Evolutionary conservation across 2,329 filamentous ascomycete species (phyloP).

Genomic region (Phaeophleospora eucalypticola): DNA sequence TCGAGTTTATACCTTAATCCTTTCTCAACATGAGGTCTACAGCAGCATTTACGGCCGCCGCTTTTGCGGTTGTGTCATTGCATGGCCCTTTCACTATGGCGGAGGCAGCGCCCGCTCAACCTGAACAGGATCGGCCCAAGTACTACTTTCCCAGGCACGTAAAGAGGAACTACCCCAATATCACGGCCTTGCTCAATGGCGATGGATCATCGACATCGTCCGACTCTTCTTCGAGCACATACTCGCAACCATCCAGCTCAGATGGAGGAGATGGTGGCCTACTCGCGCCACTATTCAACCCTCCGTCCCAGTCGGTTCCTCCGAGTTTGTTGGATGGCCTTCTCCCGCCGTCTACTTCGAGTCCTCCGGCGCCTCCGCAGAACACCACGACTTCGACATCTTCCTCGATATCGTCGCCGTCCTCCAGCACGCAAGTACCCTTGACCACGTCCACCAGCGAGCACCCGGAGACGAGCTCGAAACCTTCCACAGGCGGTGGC

Average conservation of each 20-base stretch:
- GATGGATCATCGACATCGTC: constrained; percentile 4
- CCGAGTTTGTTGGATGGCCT: constrained; percentile 4
- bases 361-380: background rate
- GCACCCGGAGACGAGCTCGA: background rate
- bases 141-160: constrained; percentile 48
- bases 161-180: constrained; percentile 40
- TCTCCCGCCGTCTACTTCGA: constrained; percentile 3
- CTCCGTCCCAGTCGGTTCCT: constrained; percentile 1
- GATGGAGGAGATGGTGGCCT: background rate
- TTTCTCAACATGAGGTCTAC: constrained; percentile 39
- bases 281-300: constrained; percentile 1
- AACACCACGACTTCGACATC: background rate
- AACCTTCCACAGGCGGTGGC: background rate
- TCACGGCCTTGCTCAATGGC: constrained; percentile 23
- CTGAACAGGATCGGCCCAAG: constrained; percentile 35
- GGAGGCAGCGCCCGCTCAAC: constrained; percentile 46
- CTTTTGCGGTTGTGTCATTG: constrained; percentile 43
- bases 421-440: background rate
- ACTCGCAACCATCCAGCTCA: constrained; percentile 1
- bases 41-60: constrained; percentile 45
- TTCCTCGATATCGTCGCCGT: background rate
- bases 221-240: constrained; percentile 4
- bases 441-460: background rate
- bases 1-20: constrained; percentile 20
- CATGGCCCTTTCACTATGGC: constrained; percentile 43